Evolutionary conservation across 169 alveolate genomes (phyloP), one percentile per base, ranked within the genome.

Genomic region (Toxoplasma gondii): DNA sequence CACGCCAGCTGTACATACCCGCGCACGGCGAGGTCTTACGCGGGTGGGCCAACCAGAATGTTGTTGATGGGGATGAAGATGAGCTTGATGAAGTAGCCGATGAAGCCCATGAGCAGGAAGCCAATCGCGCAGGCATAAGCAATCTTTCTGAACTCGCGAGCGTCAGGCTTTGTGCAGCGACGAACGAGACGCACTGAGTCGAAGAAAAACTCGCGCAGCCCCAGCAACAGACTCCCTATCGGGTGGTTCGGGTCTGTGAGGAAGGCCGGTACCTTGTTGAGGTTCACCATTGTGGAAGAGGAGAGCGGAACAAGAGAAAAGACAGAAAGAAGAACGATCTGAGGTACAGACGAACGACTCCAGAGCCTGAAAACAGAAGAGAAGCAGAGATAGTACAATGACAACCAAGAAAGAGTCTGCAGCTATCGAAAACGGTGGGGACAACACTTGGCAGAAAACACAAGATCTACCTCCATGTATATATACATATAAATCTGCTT

Each of bases 51-150:
- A 88, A 96, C 96, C 43, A 98, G 98, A 94, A 98, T 98, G 96
- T 98, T 98, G 97, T 98, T 98, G 96, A 98, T 98, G 92, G 99
- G 99, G 93, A 98, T 98, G 97, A 98, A 98, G 64, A 98, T 98
- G 91, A 98, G 97, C 97, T 98, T 98, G 45, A 98, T 87, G 38
- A 36, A 19, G 96, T 96, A 98, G 81, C 99, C 99, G 87, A 98
- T 98, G 94, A 97, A 96, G 78, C 99, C 99, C 99, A 98, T 98
- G 87, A 98, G 97, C 49, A 97, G 97, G 96, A 98, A 98, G 78
- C 99, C 99, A 78, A 98, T 96, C 80, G 99, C 98, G 95, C 99
- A 98, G 58, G 99, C 99, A 87, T 96, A 93, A 58, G 98, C 98
- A 49, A 98, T 98, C 96, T 97, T 98, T 96, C 97, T 96, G 96